Base-by-base conservation (phyloP, 2,329 filamentous ascomycete species). In the Trichoderma harzianum region DNA sequence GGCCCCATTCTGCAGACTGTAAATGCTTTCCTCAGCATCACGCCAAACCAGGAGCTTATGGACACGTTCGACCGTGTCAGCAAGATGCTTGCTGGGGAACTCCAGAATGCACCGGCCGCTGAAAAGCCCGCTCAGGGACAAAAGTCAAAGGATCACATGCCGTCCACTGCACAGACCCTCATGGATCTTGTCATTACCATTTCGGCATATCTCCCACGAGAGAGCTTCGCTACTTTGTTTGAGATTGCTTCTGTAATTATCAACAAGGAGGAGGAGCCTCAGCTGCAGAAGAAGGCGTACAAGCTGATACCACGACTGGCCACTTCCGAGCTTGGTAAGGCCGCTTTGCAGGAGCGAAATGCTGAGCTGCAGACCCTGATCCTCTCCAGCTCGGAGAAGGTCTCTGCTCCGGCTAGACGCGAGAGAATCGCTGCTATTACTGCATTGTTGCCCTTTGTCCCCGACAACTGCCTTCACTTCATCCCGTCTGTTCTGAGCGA, bases 271-370 rank as follows among this genome's bases (percentile, higher is more conserved):
- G 88, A 93, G 47, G 95, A 98, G 78, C 92, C 95, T 11, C 95
- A 98, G 80, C 85, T 99, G 43, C 95, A 98, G 81, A 99, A 99
- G 89, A 99, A 99, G 83, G 95, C 96, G 0, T 99, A 99, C 86
- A 98, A 98, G 85, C 88, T 99, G 66, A 97, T 99, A 65, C 95
- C 96, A 4, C 91, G 96, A 69, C 88, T 99, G 53, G 92, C 93
- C 2, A 92, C 93, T 74, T 97, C 95, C 1, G 89, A 93, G 39
- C 88, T 87, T 63, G 96, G 96, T 60, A 89, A 88, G 75, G 83
- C 85, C n/a, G 95, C 95, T 4, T 87, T 99, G 2, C 82, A 87
- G 74, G 91, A 95, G 78, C 90, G 95, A 69, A 93, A 89, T 75
- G 81, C 82, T 0, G 94, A 98, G 78, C 85, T 99, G 24, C 95